phyloP scores from a whole-genome alignment of 192 early-diverging fungal genomes.

The Glomus cerebriforme region DNA sequence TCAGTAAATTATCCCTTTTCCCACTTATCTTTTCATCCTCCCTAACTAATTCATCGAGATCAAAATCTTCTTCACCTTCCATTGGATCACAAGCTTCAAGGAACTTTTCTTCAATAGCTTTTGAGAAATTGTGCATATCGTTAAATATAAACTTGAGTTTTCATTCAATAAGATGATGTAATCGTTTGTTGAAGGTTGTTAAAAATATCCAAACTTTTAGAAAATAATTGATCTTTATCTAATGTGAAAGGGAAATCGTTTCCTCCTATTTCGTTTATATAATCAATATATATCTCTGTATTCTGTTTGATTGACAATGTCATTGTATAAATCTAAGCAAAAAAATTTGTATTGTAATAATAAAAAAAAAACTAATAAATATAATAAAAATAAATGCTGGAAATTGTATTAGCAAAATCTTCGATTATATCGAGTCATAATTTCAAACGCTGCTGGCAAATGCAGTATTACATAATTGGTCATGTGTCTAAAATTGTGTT shows the following conservation, averaged over 20 bases:
- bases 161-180: too few species aligned
- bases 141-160: not conserved
- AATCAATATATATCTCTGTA: not conserved
- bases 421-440: too few species aligned
- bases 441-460: too few species aligned
- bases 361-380: too few species aligned
- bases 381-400: too few species aligned
- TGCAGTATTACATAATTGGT: too few species aligned
- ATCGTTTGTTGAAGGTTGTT: not conserved
- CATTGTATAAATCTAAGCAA: not conserved
- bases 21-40: not conserved
- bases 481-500: too few species aligned
- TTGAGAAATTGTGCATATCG: not conserved
- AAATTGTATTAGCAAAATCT: too few species aligned
- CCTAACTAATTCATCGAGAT: not conserved
- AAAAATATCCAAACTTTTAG: not conserved
- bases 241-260: slow-evolving; percentile 2
- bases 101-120: not conserved
- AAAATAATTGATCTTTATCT: not conserved
- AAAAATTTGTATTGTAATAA: too few species aligned
- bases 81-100: not conserved
- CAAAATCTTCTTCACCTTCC: not conserved
- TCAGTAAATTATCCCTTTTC: not conserved
- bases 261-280: not conserved
- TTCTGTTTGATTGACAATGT: not conserved